Evolutionary conservation across 192 early-diverging fungal genomes (phyloP), one percentile per base, ranked within the genome.

Genomic region (Coemansia sp.): DNA sequence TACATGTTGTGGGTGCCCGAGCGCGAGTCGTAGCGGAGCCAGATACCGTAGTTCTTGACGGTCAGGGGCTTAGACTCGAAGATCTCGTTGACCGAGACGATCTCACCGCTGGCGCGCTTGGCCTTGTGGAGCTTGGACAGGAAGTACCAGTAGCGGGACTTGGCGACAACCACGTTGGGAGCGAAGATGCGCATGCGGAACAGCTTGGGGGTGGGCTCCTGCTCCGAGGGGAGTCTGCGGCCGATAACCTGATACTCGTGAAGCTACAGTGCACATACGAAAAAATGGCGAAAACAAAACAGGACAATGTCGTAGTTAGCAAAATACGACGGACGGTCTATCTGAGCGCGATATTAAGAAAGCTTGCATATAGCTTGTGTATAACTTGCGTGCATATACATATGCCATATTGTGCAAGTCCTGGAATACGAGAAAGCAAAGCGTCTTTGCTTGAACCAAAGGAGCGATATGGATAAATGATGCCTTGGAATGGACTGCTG

Each of bases 1-100:
- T 98, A 98, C 95, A 98, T 98, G 92, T 98, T 99, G 94, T 99
- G 97, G 65, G 95, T 99, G 68, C 97, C 97, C 46, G 94, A 95
- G 82, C 96, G 93, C 64, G 96, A 98, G 84, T 98, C 90, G 88
- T 98, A 98, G 72, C 96, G 94, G 66, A 98, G 87, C 93, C 92
- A 98, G 87, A 98, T 93, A 72, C 97, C 97, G 78, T 87, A 99
- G 92, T 94, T 99, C 89, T 98, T 99, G 75, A 94, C 89, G 68
- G 83, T 80, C 50, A 86, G 75, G 59, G 94, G 94, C 76, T 90
- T 89, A 82, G 95, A 89, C 87, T 98, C 97, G 82, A 88, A 91
- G 87, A 97, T 90, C 89, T 97, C 85, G 90, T 96, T 97, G 80
- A 98, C 85, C 34, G 91, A 87, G 58, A 97, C 95, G 70, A 98